phyloP scores from a whole-genome alignment of 2,329 filamentous ascomycete species.

The Neopestalotiopsis sp. region DNA sequence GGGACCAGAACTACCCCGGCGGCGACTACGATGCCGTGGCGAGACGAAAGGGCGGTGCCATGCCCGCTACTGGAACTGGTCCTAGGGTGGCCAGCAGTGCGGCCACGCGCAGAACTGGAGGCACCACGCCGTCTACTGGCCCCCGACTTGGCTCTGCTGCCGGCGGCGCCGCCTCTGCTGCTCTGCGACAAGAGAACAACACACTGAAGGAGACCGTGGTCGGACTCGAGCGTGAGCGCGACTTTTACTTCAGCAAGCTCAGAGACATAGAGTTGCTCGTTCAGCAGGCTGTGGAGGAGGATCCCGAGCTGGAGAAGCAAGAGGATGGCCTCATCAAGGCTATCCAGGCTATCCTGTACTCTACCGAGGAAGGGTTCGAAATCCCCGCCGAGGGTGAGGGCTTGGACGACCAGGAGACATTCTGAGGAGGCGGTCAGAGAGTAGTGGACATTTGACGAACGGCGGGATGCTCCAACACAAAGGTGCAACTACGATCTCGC shows the following conservation, averaged over 20 bases:
- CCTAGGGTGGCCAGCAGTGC: conserved; percentile 57
- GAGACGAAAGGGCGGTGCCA: conserved; percentile 79
- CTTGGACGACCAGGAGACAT: conserved; percentile 80
- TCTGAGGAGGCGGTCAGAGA: conserved; percentile 49
- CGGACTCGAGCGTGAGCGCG: conserved; percentile 91
- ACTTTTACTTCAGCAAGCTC: conserved; percentile 99
- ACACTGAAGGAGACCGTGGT: conserved; percentile 94
- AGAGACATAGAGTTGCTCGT: conserved; percentile 95
- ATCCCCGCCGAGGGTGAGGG: conserved; percentile 81
- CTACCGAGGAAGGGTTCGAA: conserved; percentile 91
- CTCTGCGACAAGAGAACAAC: conserved; percentile 82
- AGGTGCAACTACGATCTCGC: background rate
- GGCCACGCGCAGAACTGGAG: conserved; percentile 57
- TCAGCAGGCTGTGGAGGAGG: conserved; percentile 90
- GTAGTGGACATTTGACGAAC: background rate
- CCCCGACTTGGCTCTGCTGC: conserved; percentile 48
- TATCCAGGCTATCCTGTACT: conserved; percentile 96
- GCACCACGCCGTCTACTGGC: conserved; percentile 67
- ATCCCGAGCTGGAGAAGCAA: conserved; percentile 92
- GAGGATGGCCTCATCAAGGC: conserved; percentile 92
- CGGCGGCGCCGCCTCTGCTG: conserved; percentile 67
- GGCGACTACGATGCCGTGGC: conserved; percentile 93
- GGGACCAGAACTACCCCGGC: conserved; percentile 97
- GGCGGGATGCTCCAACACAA: no score
- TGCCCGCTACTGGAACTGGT: conserved; percentile 55